Conservation (phyloP, 2,329 filamentous ascomycete species). For the Diplodia mutila region DNA sequence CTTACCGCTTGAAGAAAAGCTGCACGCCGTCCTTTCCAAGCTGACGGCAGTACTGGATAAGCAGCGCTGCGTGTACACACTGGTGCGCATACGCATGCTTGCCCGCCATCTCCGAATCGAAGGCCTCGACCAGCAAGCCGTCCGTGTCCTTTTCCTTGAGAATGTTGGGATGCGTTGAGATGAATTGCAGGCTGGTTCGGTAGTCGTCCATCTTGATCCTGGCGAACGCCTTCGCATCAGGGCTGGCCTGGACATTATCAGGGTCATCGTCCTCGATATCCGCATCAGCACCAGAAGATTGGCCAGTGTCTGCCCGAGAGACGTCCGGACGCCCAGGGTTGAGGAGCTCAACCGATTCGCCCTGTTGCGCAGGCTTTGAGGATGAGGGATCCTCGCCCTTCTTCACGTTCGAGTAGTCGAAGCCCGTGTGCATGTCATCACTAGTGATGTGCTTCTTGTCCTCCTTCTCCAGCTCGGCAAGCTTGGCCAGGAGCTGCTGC, state of each 20-base stretch:
- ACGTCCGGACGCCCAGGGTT: constrained; percentile 63
- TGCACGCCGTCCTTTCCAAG: constrained; percentile 85
- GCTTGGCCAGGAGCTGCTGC: constrained; percentile 71
- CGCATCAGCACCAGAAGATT: constrained; percentile 63
- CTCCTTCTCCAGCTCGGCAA: constrained; percentile 81
- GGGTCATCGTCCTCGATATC: constrained; percentile 70
- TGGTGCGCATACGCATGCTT: constrained; percentile 77
- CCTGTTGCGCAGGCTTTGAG: constrained; percentile 43
- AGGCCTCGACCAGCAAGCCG: constrained; percentile 86
- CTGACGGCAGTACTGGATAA: constrained; percentile 92
- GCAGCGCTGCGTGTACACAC: constrained; percentile 89
- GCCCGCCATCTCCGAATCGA: constrained; percentile 80
- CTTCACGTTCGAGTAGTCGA: constrained; percentile 78
- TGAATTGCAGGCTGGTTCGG: constrained; percentile 71
- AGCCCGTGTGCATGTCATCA: constrained; percentile 84
- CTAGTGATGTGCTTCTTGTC: constrained; percentile 92
- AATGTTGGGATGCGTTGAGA: constrained; percentile 76
- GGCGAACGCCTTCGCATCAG: constrained; percentile 79
- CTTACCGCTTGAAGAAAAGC: constrained; percentile 86
- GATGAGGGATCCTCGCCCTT: constrained; percentile 42
- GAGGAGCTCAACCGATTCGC: constrained; percentile 67
- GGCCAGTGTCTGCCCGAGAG: constrained; percentile 47
- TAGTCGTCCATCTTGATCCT: constrained; percentile 78
- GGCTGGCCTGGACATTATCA: constrained; percentile 74
- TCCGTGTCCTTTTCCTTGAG: constrained; percentile 86